Conservation (phyloP, 2,329 filamentous ascomycete species). For the Pseudogymnoascus sp. region DNA sequence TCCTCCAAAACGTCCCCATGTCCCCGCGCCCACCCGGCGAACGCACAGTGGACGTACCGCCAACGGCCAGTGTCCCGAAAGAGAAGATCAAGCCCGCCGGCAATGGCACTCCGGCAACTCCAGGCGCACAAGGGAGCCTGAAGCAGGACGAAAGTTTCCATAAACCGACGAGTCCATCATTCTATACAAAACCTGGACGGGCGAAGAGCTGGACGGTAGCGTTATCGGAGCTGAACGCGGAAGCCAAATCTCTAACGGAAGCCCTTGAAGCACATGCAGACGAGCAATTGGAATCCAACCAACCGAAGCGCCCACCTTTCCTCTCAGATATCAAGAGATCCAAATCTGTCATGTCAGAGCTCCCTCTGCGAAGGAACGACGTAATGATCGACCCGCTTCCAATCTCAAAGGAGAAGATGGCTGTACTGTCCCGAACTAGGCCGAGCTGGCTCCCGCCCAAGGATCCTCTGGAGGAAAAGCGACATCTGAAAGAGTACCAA, state of each 20-base stretch:
- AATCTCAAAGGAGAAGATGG: conserved; percentile 79
- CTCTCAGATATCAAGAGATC: conserved; percentile 39
- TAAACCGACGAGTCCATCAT: not conserved
- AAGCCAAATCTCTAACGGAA: conserved; percentile 66
- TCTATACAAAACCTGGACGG: conserved; percentile 30
- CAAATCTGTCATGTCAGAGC: conserved; percentile 58
- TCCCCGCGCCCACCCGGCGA: conserved; percentile 59
- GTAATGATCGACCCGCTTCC: conserved; percentile 80
- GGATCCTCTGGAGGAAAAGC: conserved; percentile 81
- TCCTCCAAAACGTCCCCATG: conserved; percentile 75
- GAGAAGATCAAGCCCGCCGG: conserved; percentile 31
- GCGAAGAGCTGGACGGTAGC: conserved; percentile 70
- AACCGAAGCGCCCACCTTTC: conserved; percentile 20
- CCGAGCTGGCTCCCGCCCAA: conserved; percentile 82
- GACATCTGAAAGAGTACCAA: conserved; percentile 78
- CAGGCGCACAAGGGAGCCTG: conserved; percentile 50
- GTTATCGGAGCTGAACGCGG: conserved; percentile 57
- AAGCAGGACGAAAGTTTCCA: conserved; percentile 35
- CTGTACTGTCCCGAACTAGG: conserved; percentile 68
- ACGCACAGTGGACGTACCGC: conserved; percentile 43
- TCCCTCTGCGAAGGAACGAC: conserved; percentile 52
- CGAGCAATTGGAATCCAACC: conserved; percentile 44
- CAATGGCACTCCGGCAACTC: conserved; percentile 54
- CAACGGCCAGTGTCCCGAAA: conserved; percentile 34
- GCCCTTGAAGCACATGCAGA: conserved; percentile 73